phyloP scores from a whole-genome alignment of 1,284 basidiomycete species.

The Puccinia novopanici region DNA sequence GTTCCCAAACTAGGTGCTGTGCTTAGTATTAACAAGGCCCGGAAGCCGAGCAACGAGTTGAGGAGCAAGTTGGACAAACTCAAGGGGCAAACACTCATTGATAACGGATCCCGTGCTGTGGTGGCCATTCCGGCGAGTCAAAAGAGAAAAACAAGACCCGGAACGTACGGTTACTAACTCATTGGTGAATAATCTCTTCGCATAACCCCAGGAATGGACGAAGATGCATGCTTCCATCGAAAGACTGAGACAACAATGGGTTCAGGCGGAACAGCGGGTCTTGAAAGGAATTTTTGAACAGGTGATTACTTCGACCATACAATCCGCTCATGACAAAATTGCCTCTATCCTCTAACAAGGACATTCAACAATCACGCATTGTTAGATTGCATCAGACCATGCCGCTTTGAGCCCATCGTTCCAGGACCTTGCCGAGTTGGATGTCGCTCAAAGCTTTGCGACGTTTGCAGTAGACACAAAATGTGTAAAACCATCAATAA shows the following conservation, averaged over 20 bases:
- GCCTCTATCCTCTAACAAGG: neutral
- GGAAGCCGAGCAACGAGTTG: conserved; percentile 17
- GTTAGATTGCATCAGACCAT: conserved; percentile 22
- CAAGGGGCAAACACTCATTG: conserved; percentile 7
- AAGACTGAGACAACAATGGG: conserved; percentile 63
- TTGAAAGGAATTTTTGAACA: conserved; percentile 61
- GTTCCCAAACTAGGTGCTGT: conserved; percentile 26
- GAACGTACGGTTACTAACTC: neutral
- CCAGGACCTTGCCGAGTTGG: conserved; percentile 24
- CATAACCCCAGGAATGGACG: conserved; percentile 64
- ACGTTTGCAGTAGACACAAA: conserved; percentile 36
- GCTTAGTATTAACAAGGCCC: conserved; percentile 24
- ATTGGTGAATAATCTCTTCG: conserved; percentile 40
- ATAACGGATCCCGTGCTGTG: conserved; percentile 35
- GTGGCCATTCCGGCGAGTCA: conserved; percentile 15
- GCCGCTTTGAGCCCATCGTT: conserved; percentile 25
- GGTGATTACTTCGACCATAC: conserved; percentile 12
- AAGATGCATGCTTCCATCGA: conserved; percentile 65
- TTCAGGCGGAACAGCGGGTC: conserved; percentile 64
- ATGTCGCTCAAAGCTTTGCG: conserved; percentile 40
- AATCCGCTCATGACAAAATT: neutral
- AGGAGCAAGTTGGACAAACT: conserved; percentile 32
- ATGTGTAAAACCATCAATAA: conserved; percentile 38
- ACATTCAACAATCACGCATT: neutral
- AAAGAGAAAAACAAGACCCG: neutral